These are phyloP conservation scores for Chenopodium quinoa DNA, from an alignment of 148 eudicot genomes.

Conservation along the genomic window DNA sequence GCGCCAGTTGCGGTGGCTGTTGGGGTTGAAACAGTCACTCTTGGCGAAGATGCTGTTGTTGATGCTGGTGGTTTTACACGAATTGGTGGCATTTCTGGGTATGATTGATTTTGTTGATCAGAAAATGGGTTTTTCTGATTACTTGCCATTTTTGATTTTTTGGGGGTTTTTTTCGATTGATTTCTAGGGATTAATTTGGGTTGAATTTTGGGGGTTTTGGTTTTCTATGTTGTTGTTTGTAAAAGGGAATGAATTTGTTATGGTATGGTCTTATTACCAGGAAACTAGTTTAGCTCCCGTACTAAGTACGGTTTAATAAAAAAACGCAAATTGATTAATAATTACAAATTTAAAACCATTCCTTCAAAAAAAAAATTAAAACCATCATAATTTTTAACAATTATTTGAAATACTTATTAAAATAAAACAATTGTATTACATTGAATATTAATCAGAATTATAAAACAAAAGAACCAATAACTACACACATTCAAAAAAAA, in stretches of 20 bases:
- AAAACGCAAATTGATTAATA: no score
- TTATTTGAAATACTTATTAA: no score
- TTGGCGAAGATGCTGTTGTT: constrained; percentile 24
- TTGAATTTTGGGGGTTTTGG: neutral
- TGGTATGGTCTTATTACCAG: no score
- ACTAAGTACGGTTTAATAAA: no score
- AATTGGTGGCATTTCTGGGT: constrained; percentile 43
- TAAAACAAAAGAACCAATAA: no score
- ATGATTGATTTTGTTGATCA: neutral
- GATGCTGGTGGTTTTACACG: constrained; percentile 31
- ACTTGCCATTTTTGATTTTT: constrained; percentile 12
- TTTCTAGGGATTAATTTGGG: neutral
- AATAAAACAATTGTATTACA: no score
- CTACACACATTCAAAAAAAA: no score
- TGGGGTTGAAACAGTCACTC: constrained; percentile 39
- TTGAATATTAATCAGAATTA: no score
- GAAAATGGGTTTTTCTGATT: constrained; percentile 12
- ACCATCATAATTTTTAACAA: no score
- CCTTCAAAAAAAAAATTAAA: no score
- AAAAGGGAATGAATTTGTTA: neutral
- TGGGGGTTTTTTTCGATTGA: neutral
- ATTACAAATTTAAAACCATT: no score
- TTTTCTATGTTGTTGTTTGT: neutral
- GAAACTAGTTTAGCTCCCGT: no score
- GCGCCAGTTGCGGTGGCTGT: constrained; percentile 45